phyloP scores from a whole-genome alignment of 176 grass and related monocot genomes.

The Otatea glauca region DNA sequence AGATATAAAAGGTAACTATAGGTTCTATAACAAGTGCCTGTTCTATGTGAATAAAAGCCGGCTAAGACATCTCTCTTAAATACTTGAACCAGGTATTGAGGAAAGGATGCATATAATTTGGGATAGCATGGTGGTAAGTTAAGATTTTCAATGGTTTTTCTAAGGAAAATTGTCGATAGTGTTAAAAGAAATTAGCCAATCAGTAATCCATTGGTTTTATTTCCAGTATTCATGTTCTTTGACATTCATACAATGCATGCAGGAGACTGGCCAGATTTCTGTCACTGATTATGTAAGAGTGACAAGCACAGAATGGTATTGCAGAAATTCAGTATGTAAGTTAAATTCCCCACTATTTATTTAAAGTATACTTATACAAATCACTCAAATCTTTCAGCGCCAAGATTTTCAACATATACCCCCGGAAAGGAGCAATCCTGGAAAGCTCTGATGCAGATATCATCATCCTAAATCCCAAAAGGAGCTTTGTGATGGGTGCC shows the following conservation, averaged over 20 bases:
- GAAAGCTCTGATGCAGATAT: slow-evolving; percentile 95
- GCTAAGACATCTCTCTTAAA: slow-evolving; percentile 30
- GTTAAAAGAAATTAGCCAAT: slow-evolving; percentile 11
- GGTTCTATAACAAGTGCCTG: neutral
- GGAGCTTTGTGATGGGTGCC: slow-evolving; percentile 64
- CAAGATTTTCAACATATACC: slow-evolving; percentile 96
- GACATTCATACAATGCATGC: slow-evolving; percentile 37
- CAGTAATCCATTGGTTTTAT: slow-evolving; percentile 22
- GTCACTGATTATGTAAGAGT: slow-evolving; percentile 87
- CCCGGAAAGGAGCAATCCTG: slow-evolving; percentile 80
- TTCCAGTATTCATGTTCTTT: slow-evolving; percentile 27
- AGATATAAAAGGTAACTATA: neutral
- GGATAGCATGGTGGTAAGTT: slow-evolving; percentile 96
- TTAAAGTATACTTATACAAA: slow-evolving; percentile 13
- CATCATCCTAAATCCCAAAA: slow-evolving; percentile 84
- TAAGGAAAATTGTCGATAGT: neutral
- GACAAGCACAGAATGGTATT: slow-evolving; percentile 92
- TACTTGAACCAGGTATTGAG: slow-evolving; percentile 70
- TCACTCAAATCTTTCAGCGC: slow-evolving; percentile 54
- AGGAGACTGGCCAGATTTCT: slow-evolving; percentile 79
- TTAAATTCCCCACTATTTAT: neutral
- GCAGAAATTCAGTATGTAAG: neutral
- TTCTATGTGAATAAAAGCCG: neutral
- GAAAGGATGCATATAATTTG: slow-evolving; percentile 97
- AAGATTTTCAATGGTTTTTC: slow-evolving; percentile 10